Evolutionary conservation across 768 basidiomycete species (phyloP).

Genomic region (Auriculariales sp.): DNA sequence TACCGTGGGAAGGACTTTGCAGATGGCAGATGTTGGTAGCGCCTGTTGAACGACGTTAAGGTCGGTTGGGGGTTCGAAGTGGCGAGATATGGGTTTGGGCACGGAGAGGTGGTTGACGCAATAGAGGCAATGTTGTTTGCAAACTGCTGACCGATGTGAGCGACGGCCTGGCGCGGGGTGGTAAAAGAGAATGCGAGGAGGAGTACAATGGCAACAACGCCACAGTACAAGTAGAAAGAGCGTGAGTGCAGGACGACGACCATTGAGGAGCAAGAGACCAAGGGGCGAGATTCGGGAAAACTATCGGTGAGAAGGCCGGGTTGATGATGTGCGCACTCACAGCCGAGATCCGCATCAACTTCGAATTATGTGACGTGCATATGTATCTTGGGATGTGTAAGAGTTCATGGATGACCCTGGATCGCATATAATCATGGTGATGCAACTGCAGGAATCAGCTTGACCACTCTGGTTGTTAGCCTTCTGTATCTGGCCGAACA

Average conservation of each 20-base stretch:
- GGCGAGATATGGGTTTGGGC: neutral
- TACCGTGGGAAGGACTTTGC: neutral
- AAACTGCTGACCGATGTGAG: neutral
- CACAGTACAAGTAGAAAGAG: neutral
- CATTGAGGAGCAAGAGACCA: no score
- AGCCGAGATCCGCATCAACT: no score
- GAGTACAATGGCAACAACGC: neutral
- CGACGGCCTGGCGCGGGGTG: neutral
- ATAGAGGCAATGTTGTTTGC: neutral
- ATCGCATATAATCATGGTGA: no score
- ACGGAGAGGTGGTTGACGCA: neutral
- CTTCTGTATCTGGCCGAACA: no score
- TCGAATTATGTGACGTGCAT: no score
- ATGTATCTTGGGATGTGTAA: no score
- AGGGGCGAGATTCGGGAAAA: no score
- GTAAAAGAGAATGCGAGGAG: neutral
- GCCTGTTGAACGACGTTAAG: neutral
- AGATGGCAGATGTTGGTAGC: neutral
- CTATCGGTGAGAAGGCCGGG: no score
- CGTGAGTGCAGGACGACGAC: neutral
- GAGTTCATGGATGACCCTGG: no score
- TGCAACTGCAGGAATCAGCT: no score
- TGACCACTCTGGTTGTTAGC: no score
- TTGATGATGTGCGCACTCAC: no score
- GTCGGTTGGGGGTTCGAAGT: neutral